Percentiles rank a stretch among this genome's conserved stretches.
Evolutionary conservation across 345 rosid genomes (phyloP).

Genomic region (Dimocarpus longan): DNA sequence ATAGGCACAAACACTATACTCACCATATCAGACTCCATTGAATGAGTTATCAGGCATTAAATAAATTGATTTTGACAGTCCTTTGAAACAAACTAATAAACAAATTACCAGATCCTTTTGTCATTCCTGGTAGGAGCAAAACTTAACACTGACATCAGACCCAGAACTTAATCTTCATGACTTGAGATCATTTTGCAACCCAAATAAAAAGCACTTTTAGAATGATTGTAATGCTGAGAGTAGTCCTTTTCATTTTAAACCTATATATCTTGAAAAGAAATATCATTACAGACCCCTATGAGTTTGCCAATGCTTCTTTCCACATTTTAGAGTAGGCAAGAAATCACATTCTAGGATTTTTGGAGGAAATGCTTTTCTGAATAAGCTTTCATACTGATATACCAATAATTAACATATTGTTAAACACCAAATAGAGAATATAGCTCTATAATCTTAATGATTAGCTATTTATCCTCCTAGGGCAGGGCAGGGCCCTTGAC

Average conservation of each 20-base stretch:
- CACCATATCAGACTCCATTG: conserved; percentile 2
- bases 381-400: background rate
- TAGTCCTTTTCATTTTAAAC: background rate
- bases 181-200: conserved; percentile 1
- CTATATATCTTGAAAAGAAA: conserved; percentile 1
- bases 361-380: background rate
- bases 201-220: background rate
- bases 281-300: background rate
- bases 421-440: conserved; percentile 2
- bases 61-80: background rate
- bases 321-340: background rate
- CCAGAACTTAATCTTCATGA: background rate
- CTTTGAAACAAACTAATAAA: background rate
- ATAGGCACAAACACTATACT: background rate
- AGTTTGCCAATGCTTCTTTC: background rate
- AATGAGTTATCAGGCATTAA: background rate
- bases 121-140: background rate
- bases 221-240: background rate
- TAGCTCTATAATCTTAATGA: background rate
- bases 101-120: background rate
- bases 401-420: background rate
- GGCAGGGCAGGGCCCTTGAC: background rate
- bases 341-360: background rate
- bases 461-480: background rate
- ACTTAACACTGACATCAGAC: background rate